These are phyloP conservation scores for Aphanoascus verrucosus DNA, from an alignment of 2,329 filamentous ascomycete species.

Conservation along the genomic window DNA sequence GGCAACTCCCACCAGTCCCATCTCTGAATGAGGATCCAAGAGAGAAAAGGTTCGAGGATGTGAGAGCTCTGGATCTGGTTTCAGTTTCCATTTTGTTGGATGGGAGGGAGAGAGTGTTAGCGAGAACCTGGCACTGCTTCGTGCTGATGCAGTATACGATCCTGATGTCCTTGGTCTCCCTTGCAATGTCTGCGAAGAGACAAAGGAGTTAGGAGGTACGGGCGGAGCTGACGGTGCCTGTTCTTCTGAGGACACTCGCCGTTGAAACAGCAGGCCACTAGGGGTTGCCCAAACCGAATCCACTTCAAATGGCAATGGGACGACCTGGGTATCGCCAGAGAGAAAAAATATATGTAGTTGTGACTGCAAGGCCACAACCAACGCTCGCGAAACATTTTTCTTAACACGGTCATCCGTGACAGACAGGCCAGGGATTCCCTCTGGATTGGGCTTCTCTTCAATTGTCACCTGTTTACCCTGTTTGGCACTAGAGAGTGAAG, in stretches of 20 bases:
- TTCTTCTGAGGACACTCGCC: conserved; percentile 48
- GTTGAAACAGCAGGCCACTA: conserved; percentile 73
- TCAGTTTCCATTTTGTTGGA: conserved; percentile 48
- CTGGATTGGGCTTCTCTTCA: conserved; percentile 8
- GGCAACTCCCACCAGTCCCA: conserved; percentile 67
- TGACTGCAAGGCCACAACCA: conserved; percentile 84
- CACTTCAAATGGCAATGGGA: conserved; percentile 91
- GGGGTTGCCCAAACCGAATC: conserved; percentile 76
- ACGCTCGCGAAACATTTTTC: conserved; percentile 44
- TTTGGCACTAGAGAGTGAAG: conserved; percentile 7
- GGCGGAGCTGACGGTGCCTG: conserved; percentile 26
- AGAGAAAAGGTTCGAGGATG: conserved; percentile 62
- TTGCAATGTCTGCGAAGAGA: conserved; percentile 52
- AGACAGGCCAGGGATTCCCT: conserved; percentile 12
- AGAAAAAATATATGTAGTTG: conserved; percentile 92
- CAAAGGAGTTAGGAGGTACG: conserved; percentile 73
- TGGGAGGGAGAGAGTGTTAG: conserved; percentile 40
- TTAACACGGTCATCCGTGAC: conserved; percentile 28
- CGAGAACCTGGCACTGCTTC: conserved; percentile 37
- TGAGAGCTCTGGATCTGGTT: conserved; percentile 47
- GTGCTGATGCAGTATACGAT: conserved; percentile 26
- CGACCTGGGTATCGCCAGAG: conserved; percentile 72
- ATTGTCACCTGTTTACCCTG: conserved; percentile 15
- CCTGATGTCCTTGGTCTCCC: conserved; percentile 27
- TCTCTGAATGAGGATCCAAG: conserved; percentile 72